Conservation (phyloP, 805 yeast genomes). For the Kodamaea laetipori region DNA sequence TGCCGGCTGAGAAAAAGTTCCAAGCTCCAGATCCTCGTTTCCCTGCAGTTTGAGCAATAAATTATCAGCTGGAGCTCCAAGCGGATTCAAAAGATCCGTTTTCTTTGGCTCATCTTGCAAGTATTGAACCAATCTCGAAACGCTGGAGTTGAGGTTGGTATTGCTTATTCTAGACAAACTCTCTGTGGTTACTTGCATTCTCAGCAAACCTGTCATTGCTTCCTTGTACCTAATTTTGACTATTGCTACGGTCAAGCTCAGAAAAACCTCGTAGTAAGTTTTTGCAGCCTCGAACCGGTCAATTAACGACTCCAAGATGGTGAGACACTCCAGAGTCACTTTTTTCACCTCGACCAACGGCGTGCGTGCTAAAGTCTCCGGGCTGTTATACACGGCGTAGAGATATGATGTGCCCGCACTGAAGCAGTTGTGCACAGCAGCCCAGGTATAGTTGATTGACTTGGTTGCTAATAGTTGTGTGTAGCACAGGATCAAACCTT, state of each 20-base stretch:
- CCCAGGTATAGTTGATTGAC: constrained; percentile 85
- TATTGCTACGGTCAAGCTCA: constrained; percentile 70
- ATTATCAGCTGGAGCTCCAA: constrained; percentile 4
- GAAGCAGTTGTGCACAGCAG: constrained; percentile 83
- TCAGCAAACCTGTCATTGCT: constrained; percentile 23
- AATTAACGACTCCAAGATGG: constrained; percentile 58
- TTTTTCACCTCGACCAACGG: constrained; percentile 45
- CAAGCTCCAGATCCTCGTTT: not conserved
- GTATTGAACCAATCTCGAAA: constrained; percentile 40
- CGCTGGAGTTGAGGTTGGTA: constrained; percentile 40
- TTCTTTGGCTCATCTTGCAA: constrained; percentile 16
- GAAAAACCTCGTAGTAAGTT: constrained; percentile 70
- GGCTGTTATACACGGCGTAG: constrained; percentile 72
- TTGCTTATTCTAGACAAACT: constrained; percentile 11
- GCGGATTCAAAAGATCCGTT: constrained; percentile 12
- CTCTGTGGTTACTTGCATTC: constrained; percentile 11
- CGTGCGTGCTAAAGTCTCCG: constrained; percentile 49
- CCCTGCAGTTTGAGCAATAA: constrained; percentile 3
- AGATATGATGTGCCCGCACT: constrained; percentile 87
- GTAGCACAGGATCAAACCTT: constrained; percentile 66
- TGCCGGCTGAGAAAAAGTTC: not conserved
- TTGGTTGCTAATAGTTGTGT: constrained; percentile 55
- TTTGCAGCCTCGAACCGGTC: constrained; percentile 80
- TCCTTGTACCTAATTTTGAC: constrained; percentile 55
- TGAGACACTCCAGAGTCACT: constrained; percentile 56